Evolutionary conservation across 179 eudicot genomes (phyloP), one percentile per base, ranked within the genome.

Genomic region (Monotropa hypopitys): DNA sequence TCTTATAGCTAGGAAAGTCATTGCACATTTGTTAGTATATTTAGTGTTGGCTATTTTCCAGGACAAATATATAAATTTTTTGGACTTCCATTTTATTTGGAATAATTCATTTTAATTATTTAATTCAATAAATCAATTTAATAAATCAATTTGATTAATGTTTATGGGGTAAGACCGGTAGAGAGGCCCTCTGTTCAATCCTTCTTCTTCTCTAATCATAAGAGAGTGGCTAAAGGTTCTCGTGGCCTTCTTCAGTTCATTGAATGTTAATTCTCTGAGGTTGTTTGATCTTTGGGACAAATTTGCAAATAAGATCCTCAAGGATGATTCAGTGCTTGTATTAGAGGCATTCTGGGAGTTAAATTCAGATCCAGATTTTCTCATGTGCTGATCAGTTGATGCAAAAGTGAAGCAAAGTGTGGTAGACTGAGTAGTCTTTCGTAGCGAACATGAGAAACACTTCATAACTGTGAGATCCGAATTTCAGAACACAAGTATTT

Each of bases 161-260:
- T n/a, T n/a, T n/a, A n/a, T n/a, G n/a, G n/a, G n/a, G n/a, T n/a
- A n/a, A n/a, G n/a, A n/a, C n/a, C n/a, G n/a, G n/a, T n/a, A n/a
- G n/a, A n/a, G n/a, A n/a, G n/a, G n/a, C n/a, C n/a, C n/a, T n/a
- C n/a, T n/a, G n/a, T n/a, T n/a, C n/a, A n/a, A n/a, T n/a, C n/a
- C n/a, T n/a, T n/a, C n/a, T n/a, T n/a, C 93, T 77, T 89, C 93
- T 73, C 93, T 91, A 20, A 89, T 63, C 88, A 89, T 86, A 26
- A 88, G 84, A 6, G 93, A 84, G 3, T 89, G 93, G 71, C 88
- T 89, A 59, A 89, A 89, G 56, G 83, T 88, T 81, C 23, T 86
- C 0, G 93, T 89, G 3, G 90, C 88, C 1, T 73, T 76, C 81
- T 81, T 89, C 72, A 89, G 85, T 79, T 89, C 93, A 7, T 65